phyloP scores from a whole-genome alignment of 2,329 filamentous ascomycete species.

The Penicillium sp. region DNA sequence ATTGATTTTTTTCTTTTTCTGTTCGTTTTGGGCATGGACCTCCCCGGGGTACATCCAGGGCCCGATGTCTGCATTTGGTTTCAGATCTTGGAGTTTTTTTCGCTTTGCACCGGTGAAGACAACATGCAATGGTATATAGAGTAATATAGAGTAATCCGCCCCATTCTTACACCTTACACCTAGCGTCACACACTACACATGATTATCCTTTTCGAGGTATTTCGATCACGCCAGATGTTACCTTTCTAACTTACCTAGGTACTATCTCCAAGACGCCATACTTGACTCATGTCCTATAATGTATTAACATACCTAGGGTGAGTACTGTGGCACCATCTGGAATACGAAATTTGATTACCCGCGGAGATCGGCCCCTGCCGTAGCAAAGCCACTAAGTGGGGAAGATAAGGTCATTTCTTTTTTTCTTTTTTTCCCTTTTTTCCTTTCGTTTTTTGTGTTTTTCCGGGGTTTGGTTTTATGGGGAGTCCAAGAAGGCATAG shows the following conservation, averaged over 20 bases:
- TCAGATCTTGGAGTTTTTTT: background rate
- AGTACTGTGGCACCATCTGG: background rate
- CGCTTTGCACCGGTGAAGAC: background rate
- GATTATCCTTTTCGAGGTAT: no score
- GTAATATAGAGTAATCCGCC: no score
- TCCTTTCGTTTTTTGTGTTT: background rate
- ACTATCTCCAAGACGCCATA: no score
- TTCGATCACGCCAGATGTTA: no score
- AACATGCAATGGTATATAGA: background rate
- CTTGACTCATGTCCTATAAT: no score
- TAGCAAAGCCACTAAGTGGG: constrained; percentile 6
- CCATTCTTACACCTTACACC: no score
- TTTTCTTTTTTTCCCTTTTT: no score
- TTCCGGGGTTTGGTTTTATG: background rate
- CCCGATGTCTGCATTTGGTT: background rate
- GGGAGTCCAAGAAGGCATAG: no score
- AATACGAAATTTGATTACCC: constrained; percentile 5
- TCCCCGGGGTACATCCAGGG: background rate
- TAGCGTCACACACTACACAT: no score
- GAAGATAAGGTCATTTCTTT: background rate
- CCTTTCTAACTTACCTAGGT: no score
- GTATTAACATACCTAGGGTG: no score
- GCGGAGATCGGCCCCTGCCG: constrained; percentile 27
- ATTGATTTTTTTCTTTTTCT: background rate
- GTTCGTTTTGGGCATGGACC: background rate